Evolutionary conservation across 768 basidiomycete species (phyloP), one percentile per base, ranked within the genome.

Genomic region (Porphyrellus cyaneotinctus): DNA sequence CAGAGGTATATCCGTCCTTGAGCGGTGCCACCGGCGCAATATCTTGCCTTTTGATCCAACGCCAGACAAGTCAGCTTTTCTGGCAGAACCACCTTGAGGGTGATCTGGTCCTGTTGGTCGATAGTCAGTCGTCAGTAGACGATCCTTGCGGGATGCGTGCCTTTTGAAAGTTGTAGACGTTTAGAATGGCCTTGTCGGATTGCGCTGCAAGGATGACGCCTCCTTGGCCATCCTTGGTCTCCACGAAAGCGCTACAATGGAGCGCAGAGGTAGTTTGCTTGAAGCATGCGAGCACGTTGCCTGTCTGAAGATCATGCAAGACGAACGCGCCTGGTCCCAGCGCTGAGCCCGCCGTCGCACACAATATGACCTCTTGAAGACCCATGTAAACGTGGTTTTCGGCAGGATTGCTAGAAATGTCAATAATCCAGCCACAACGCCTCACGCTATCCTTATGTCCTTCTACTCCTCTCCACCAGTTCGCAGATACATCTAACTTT

Each of bases 151-250:
- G 31, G 33, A 52, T 20, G 64, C 72, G 51, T 56, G 89, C 95
- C 76, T 93, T 95, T 78, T 97, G 93, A 70, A 93, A 97, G 58
- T 82, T 85, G 71, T 95, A 98, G 17, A 94, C 86, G 63, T 95
- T 87, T 58, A 97, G 63, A 38, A 95, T 78, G 0, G 91, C 83
- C 69, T 97, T 97, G 53, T 94, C 91, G 43, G 85, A 82, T 66
- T 97, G 94, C 2, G 85, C 84, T 26, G 91, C 84, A 20, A 97
- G 76, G 48, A 97, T 77, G 53, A 92, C 76, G 1, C 95, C 94
- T 22, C 95, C 97, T 57, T 83, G 79, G 0, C 85, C 85, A 66
- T 83, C 75, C 44, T 71, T 74, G 1, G 90, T 86, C 51, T 82
- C 80, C 4, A 91, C 75, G 23, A 84, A 73, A 8, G 84, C 80